These are phyloP conservation scores for Venturia aucupariae DNA, from an alignment of 2,329 filamentous ascomycete species.

Conservation along the genomic window DNA sequence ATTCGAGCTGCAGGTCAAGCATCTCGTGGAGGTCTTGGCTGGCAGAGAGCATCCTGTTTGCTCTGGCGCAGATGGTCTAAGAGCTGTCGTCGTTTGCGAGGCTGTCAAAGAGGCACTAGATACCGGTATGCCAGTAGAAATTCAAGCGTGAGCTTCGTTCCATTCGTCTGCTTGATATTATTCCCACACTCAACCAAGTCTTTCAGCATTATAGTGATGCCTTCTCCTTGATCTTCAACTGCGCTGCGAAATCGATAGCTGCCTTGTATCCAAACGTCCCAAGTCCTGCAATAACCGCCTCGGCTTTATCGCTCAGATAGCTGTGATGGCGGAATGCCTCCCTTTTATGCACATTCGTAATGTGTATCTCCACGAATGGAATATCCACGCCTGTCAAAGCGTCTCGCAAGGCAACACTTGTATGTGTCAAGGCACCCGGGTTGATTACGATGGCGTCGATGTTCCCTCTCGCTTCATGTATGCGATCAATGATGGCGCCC, in stretches of 20 bases:
- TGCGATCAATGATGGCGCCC: slow-evolving; percentile 62
- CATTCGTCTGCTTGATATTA: neutral
- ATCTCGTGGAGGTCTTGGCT: slow-evolving; percentile 42
- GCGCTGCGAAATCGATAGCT: slow-evolving; percentile 26
- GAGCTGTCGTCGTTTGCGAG: slow-evolving; percentile 44
- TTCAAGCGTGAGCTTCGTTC: neutral
- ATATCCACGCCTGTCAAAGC: slow-evolving; percentile 59
- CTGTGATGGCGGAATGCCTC: slow-evolving; percentile 61
- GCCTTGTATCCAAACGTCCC: slow-evolving; percentile 39
- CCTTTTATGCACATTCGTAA: slow-evolving; percentile 63
- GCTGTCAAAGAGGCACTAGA: slow-evolving; percentile 40
- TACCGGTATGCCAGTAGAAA: slow-evolving; percentile 27
- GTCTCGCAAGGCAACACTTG: slow-evolving; percentile 66
- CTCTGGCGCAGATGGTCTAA: slow-evolving; percentile 40
- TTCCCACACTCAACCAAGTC: neutral
- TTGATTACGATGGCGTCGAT: slow-evolving; percentile 66
- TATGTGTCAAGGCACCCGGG: slow-evolving; percentile 66
- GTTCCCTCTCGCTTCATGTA: slow-evolving; percentile 54
- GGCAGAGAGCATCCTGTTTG: slow-evolving; percentile 38
- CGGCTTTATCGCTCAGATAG: slow-evolving; percentile 67
- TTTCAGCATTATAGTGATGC: neutral
- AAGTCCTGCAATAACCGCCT: slow-evolving; percentile 62
- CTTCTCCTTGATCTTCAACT: slow-evolving; percentile 3
- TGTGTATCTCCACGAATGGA: slow-evolving; percentile 70
- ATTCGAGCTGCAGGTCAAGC: slow-evolving; percentile 44